phyloP scores from a whole-genome alignment of 2,329 filamentous ascomycete genomes.

The Xylaria sp. region DNA sequence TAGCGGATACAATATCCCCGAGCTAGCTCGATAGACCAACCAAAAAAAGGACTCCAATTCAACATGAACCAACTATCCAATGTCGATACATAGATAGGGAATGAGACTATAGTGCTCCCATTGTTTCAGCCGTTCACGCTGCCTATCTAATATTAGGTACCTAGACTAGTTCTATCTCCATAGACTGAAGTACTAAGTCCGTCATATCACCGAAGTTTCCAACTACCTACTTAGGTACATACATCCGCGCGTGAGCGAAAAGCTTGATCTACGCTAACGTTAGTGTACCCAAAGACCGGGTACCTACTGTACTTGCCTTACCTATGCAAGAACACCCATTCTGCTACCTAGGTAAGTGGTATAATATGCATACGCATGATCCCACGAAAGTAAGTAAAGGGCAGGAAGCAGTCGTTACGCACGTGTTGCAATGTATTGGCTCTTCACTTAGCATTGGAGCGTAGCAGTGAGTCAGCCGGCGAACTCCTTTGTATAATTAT shows the following conservation, averaged over 20 bases:
- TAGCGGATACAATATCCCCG: conserved; percentile 17
- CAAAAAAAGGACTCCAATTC: neutral
- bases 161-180: neutral
- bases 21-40: conserved; percentile 15
- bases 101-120: neutral
- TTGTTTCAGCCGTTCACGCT: neutral
- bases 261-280: neutral
- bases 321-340: neutral
- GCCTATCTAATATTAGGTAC: neutral
- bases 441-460: neutral
- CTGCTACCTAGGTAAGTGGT: no score
- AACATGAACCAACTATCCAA: neutral
- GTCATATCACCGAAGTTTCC: neutral
- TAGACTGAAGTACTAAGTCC: neutral
- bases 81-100: neutral
- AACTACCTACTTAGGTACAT: neutral
- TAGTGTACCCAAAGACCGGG: neutral
- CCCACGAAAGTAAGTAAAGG: neutral
- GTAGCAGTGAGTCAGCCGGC: neutral
- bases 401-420: neutral
- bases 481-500: neutral
- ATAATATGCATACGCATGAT: neutral
- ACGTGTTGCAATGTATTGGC: neutral
- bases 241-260: neutral
- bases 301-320: neutral